Percentiles rank a stretch among this genome's conserved stretches.
These are phyloP conservation scores for Phalaenopsis aphrodite DNA, from an alignment of 106 monocot genomes.

Conservation along the genomic window DNA sequence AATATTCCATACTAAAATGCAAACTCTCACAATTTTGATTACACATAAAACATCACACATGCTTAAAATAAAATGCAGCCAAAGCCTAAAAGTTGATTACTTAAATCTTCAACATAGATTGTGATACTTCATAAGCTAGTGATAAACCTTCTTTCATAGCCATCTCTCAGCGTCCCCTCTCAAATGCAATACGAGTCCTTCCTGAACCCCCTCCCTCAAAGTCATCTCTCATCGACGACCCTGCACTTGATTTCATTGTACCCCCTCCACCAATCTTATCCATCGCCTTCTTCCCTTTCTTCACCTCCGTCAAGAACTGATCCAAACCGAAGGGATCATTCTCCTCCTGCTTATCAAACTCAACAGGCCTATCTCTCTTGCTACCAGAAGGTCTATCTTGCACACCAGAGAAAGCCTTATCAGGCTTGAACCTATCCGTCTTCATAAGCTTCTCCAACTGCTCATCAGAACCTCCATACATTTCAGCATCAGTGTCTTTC, in stretches of 20 bases:
- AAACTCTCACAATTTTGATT: background rate
- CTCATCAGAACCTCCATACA: constrained; percentile 88
- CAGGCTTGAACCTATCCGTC: constrained; percentile 91
- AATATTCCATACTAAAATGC: background rate
- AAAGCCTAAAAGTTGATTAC: background rate
- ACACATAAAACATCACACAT: background rate
- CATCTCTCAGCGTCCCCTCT: constrained; percentile 28
- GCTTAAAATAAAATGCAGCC: background rate
- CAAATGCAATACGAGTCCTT: constrained; percentile 76
- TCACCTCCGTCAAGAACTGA: constrained; percentile 97
- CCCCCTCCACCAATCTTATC: constrained; percentile 96
- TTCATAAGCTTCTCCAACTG: constrained; percentile 89
- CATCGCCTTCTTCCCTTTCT: constrained; percentile 95
- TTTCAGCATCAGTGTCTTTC: constrained; percentile 74
- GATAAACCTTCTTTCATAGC: background rate
- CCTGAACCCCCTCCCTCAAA: constrained; percentile 85
- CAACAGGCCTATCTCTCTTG: constrained; percentile 83
- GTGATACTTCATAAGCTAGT: background rate
- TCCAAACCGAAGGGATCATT: constrained; percentile 91
- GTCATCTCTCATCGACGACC: constrained; percentile 87
- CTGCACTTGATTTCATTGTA: constrained; percentile 92
- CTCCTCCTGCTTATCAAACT: constrained; percentile 93
- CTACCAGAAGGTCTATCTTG: constrained; percentile 57
- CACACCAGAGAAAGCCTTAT: constrained; percentile 78
- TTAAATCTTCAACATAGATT: background rate